These are phyloP conservation scores for Candida neerlandica DNA, from an alignment of 1,139 yeast species.

Conservation along the genomic window DNA sequence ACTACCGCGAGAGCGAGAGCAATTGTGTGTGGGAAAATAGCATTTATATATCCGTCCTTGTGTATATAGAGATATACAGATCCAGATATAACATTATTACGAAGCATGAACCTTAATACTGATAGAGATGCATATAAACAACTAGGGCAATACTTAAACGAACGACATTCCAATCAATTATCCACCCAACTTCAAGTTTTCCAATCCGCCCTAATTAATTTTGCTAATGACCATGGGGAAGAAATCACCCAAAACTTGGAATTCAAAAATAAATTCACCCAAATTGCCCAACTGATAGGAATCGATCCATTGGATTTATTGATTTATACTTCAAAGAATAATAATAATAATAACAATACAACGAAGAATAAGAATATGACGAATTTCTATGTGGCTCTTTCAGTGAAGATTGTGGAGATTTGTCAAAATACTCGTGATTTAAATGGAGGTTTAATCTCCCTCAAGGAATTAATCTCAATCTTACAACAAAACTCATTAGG, in stretches of 20 bases:
- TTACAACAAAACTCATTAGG: slow-evolving; percentile 17
- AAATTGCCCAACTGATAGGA: slow-evolving; percentile 76
- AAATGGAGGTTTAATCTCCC: slow-evolving; percentile 78
- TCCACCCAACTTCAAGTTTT: slow-evolving; percentile 61
- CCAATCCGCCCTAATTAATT: slow-evolving; percentile 59
- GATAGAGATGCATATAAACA: slow-evolving; percentile 33
- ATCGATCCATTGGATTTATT: slow-evolving; percentile 74
- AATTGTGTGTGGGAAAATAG: background rate
- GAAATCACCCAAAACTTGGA: slow-evolving; percentile 67
- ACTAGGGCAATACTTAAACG: slow-evolving; percentile 29
- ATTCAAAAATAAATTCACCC: slow-evolving; percentile 69
- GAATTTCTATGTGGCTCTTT: slow-evolving; percentile 64
- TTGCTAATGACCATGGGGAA: slow-evolving; percentile 63
- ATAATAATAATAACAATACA: too few species aligned
- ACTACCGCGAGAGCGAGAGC: background rate
- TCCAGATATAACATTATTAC: background rate
- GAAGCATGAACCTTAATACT: slow-evolving; percentile 12
- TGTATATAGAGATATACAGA: background rate
- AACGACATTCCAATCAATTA: slow-evolving; percentile 53
- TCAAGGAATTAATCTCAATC: slow-evolving; percentile 54
- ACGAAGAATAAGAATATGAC: slow-evolving; percentile 26
- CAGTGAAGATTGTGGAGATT: slow-evolving; percentile 72
- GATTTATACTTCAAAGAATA: slow-evolving; percentile 23
- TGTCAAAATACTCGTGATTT: slow-evolving; percentile 70
- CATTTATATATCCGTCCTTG: background rate